phyloP scores from a whole-genome alignment of 1,284 basidiomycete genomes.

The Ceratobasidium sp. region DNA sequence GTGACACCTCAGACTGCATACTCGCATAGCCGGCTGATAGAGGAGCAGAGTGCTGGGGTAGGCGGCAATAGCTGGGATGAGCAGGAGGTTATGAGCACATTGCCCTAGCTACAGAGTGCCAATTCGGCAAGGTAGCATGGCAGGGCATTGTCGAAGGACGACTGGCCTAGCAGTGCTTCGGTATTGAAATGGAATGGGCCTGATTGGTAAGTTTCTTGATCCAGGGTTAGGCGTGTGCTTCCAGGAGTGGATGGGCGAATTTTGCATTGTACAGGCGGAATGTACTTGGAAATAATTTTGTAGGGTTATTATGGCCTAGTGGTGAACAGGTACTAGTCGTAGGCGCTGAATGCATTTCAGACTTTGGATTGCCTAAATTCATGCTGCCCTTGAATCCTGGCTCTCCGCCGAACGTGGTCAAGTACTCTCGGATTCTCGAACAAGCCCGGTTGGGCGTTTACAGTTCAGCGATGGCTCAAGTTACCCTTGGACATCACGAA shows the following conservation, averaged over 20 bases:
- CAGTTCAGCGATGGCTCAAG: too few species aligned
- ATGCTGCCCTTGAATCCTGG: too few species aligned
- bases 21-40: slow-evolving; percentile 23
- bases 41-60: slow-evolving; percentile 2
- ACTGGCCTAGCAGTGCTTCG: background rate
- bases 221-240: background rate
- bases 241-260: too few species aligned
- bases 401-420: too few species aligned
- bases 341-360: too few species aligned
- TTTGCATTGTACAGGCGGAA: background rate
- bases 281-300: too few species aligned
- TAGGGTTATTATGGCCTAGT: too few species aligned
- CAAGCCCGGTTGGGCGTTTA: too few species aligned
- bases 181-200: background rate
- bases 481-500: too few species aligned
- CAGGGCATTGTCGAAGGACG: background rate
- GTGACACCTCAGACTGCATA: background rate
- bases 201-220: background rate
- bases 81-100: slow-evolving; percentile 14
- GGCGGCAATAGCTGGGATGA: background rate
- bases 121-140: background rate
- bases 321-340: too few species aligned
- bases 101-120: slow-evolving; percentile 22
- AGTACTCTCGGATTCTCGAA: too few species aligned
- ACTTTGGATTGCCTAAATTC: too few species aligned